Base-by-base conservation (phyloP, 139 green algal genomes). In the Chlorella sp. region DNA sequence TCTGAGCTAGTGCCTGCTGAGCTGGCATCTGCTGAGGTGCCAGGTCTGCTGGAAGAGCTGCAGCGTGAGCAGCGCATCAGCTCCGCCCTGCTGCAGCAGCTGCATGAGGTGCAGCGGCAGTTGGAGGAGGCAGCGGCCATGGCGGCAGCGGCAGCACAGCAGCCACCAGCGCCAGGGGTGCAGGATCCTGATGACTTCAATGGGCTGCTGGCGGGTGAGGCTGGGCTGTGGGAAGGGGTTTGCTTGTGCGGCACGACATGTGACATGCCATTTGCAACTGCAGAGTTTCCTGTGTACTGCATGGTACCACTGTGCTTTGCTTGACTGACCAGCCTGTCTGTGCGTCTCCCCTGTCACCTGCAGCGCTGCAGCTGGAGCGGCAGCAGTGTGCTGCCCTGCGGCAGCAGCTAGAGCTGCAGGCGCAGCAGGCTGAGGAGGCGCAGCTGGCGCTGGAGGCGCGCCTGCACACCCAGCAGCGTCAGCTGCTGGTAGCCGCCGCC, bases 391-490 rank as follows among this genome's bases (percentile, higher is more conserved):
- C 58, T 20, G 54, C 36, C 19, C 76, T 82, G 56, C 76, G 40
- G 24, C 54, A 43, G 19, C 34, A 41, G 36, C 22, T 78, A 34
- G 46, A 78, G 67, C 62, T 75, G 44, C 65, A 68, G 46, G 44
- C 56, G 67, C 65, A 82, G 83, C 56, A 72, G 36, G 41, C 56
- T 30, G 83, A 78, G 30, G 83, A 87, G 51, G 24, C 28, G 14
- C 22, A n/a, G 38, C 85, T 89, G n/a, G 44, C 58, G 6, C 70
- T 89, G 38, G 85, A 89, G 46, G 68, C 79, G n/a, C 68, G 58
- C 32, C 28, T 89, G 80, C 58, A 83, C 64, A 80, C 85, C 8
- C 70, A 56, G 56, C 34, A 83, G 56, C 73, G 41, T 26, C 68
- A 87, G 68, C 48, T 82, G 40, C 40, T 60, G 28, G 40, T 82